These are phyloP conservation scores for Aspergillus neoniger DNA, from an alignment of 2,329 filamentous ascomycete species.

Conservation along the genomic window DNA sequence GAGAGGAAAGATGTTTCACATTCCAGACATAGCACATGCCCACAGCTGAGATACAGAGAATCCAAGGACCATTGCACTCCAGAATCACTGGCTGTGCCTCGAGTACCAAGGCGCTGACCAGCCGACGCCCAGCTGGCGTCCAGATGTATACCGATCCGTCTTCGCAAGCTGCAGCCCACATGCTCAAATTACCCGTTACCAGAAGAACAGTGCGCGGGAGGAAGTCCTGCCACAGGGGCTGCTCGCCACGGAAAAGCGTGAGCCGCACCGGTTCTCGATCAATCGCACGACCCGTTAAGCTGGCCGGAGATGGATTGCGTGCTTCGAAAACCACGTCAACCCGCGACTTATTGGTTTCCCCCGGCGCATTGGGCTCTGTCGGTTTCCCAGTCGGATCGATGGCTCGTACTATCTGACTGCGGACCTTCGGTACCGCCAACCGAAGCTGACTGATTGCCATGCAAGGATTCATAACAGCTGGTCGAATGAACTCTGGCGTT, in stretches of 20 bases:
- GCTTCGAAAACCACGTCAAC: constrained; percentile 84
- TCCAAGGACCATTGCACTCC: constrained; percentile 84
- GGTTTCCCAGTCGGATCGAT: constrained; percentile 60
- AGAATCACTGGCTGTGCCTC: constrained; percentile 94
- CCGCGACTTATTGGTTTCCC: constrained; percentile 51
- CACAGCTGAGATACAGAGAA: constrained; percentile 84
- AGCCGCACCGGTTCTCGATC: constrained; percentile 81
- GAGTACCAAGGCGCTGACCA: constrained; percentile 80
- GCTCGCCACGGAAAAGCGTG: constrained; percentile 76
- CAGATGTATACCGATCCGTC: constrained; percentile 88
- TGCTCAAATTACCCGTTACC: constrained; percentile 82
- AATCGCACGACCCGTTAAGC: constrained; percentile 60
- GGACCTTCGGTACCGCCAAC: constrained; percentile 82
- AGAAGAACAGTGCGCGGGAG: constrained; percentile 84
- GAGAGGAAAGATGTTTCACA: constrained; percentile 75
- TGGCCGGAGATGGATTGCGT: constrained; percentile 70
- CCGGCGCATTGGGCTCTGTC: constrained; percentile 40
- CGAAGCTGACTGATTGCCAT: constrained; percentile 81
- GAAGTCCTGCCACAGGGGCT: constrained; percentile 89
- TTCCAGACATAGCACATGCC: constrained; percentile 96
- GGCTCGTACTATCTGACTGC: constrained; percentile 78
- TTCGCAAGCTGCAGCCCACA: constrained; percentile 92
- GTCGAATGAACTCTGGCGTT: constrained; percentile 81
- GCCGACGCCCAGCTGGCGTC: constrained; percentile 84
- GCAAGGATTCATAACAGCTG: constrained; percentile 80